Base-by-base conservation (phyloP, 371 early-diverging fungal genomes). In the Lichtheimia hyalospora region DNA sequence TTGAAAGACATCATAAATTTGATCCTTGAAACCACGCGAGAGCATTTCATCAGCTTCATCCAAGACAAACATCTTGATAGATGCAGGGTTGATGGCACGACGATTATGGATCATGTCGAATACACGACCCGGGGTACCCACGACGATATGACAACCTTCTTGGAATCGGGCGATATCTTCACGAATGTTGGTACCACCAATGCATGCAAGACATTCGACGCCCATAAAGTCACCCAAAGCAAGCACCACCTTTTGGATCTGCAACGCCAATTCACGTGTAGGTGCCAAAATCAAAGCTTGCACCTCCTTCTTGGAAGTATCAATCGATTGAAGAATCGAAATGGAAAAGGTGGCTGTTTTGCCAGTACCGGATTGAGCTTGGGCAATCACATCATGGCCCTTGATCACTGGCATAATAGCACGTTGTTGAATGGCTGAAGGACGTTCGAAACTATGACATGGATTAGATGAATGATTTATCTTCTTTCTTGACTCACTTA, bases 11-110 rank as follows among this genome's bases (percentile, higher is more conserved):
- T 92, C 87, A 70, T 95, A 92, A 61, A 98, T 93, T 77, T 95
- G 92, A 46, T 95, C 95, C 75, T 91, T 90, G 84, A 98, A 97
- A 66, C 95, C 97, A 54, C 87, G 88, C 60, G 91, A 90, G 57
- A 97, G 81, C 92, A 98, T 89, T 77, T 96, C 95, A 83, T 97
- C 98, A 49, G 98, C 97, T 79, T 97, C 98, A 78, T 98, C 98
- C 39, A 97, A 85, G 53, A 96, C 90, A 62, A 98, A 90, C 87
- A 96, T 84, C 76, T 90, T 89, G 66, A 97, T 88, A 63, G 74
- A 20, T 53, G 86, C 84, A 52, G 93, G 84, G 50, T 88, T 84
- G 53, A 97, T 74, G 46, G 83, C 81, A 49, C 91, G 79, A 59
- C 91, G 86, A 73, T 91, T 87, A 10, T 34, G 34, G 65, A 97